phyloP scores from a whole-genome alignment of 2,329 filamentous ascomycete genomes.

The Sporothrix protearum region DNA sequence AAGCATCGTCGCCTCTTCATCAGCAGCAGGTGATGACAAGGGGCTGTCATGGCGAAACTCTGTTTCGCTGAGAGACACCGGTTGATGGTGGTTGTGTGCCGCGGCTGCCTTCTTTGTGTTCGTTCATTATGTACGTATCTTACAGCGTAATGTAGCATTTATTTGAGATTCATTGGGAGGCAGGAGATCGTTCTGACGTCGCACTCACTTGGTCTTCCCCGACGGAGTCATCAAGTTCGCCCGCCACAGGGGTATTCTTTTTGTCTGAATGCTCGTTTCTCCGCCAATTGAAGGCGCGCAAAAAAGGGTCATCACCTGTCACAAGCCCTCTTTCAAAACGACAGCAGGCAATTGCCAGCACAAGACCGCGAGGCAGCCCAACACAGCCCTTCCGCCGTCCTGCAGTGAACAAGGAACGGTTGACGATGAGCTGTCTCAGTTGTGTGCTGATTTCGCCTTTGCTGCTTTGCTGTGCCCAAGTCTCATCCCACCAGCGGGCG shows the following conservation, averaged over 20 bases:
- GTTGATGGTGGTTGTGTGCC: neutral
- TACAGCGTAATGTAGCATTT: too few relatives aligned
- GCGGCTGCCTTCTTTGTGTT: neutral
- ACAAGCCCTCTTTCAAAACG: neutral
- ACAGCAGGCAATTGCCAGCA: neutral
- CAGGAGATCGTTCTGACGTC: too few relatives aligned
- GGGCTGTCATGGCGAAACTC: neutral
- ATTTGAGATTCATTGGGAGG: neutral
- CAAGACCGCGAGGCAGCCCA: neutral
- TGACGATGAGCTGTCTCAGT: neutral
- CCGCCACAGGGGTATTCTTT: neutral
- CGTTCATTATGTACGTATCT: neutral
- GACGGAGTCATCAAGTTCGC: neutral
- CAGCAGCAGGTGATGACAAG: neutral
- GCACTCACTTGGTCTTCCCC: neutral
- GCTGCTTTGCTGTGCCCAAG: neutral
- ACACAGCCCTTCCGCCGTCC: neutral
- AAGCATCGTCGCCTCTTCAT: neutral
- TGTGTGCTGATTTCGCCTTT: neutral
- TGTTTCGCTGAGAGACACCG: neutral
- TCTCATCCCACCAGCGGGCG: neutral
- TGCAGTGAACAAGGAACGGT: neutral
- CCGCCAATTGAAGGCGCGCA: conserved; percentile 16
- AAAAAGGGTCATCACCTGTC: conserved; percentile 2
- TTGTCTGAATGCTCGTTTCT: neutral